Evolutionary conservation across 2,329 filamentous ascomycete species (phyloP).

Genomic region (Cyphellophora attinorum): DNA sequence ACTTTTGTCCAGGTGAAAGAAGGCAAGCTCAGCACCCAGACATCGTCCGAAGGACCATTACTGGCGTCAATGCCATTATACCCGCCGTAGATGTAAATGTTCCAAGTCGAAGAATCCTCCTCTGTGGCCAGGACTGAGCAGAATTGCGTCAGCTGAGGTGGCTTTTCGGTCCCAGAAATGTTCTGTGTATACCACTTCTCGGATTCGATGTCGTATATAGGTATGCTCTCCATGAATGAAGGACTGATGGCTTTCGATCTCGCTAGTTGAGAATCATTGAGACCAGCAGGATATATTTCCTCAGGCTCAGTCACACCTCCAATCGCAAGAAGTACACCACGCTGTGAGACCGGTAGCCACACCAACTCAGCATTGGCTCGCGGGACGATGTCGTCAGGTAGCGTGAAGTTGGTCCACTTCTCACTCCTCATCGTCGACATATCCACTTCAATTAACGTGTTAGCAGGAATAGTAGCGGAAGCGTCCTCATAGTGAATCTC

Average conservation of each 20-base stretch:
- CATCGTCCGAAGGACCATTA: constrained; percentile 7
- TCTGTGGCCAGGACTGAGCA: constrained; percentile 49
- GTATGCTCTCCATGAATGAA: constrained; percentile 37
- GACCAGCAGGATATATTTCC: constrained; percentile 45
- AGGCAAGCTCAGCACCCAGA: constrained; percentile 12
- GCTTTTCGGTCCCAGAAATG: constrained; percentile 8
- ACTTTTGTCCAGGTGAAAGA: constrained; percentile 13
- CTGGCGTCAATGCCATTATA: constrained; percentile 7
- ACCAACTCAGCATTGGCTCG: constrained; percentile 57
- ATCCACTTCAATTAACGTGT: constrained; percentile 52
- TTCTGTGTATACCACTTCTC: constrained; percentile 26
- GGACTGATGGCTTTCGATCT: constrained; percentile 23
- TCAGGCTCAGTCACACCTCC: constrained; percentile 24
- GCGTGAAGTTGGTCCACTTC: constrained; percentile 48
- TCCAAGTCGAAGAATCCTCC: constrained; percentile 51
- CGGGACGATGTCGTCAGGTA: constrained; percentile 41
- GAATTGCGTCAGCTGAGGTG: constrained; percentile 7
- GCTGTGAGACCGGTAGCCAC: constrained; percentile 41
- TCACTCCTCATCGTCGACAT: constrained; percentile 42
- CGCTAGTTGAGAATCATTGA: constrained; percentile 38
- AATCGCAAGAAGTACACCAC: constrained; percentile 28
- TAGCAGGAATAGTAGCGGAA: constrained; percentile 37
- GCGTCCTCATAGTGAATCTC: constrained; percentile 40
- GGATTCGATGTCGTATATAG: constrained; percentile 52
- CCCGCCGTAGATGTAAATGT: constrained; percentile 11